phyloP scores from a whole-genome alignment of 345 rosid genomes.

The Linum lewisii region DNA sequence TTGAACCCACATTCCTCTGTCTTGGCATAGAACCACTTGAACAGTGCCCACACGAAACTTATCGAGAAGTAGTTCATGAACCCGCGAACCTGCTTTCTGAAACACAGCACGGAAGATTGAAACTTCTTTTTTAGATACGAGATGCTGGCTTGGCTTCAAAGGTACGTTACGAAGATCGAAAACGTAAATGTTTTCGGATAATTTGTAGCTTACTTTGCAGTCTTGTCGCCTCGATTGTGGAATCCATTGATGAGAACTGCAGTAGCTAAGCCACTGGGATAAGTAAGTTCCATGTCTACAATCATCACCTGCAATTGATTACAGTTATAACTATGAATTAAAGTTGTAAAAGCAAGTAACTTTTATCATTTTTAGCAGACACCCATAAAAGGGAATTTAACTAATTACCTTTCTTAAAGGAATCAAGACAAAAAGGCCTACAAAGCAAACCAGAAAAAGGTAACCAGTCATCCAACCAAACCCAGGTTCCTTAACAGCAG shows the following conservation, averaged over 20 bases:
- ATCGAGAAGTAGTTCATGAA: constrained; percentile 64
- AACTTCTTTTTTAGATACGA: too few species aligned
- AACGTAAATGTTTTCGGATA: neutral
- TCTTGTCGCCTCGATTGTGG: constrained; percentile 68
- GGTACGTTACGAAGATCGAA: too few species aligned
- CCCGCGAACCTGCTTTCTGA: constrained; percentile 72
- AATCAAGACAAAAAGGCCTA: constrained; percentile 84
- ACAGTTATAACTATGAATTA: too few species aligned
- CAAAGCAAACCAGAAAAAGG: constrained; percentile 79
- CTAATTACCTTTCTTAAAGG: constrained; percentile 71
- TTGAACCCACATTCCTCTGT: constrained; percentile 61
- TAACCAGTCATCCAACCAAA: constrained; percentile 90
- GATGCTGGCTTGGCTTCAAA: too few species aligned
- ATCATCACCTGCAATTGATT: constrained; percentile 47
- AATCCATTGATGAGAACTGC: constrained; percentile 96
- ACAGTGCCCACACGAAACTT: constrained; percentile 85
- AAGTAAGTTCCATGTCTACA: constrained; percentile 69
- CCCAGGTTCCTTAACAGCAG: constrained; percentile 69
- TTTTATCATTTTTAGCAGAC: too few species aligned
- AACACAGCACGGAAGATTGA: neutral
- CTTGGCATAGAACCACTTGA: constrained; percentile 81
- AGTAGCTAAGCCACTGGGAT: constrained; percentile 89
- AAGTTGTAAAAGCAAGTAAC: neutral
- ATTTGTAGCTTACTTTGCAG: constrained; percentile 43
- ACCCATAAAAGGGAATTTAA: neutral